These are phyloP conservation scores for Ogataea wickerhamii DNA, from an alignment of 805 yeast species.

Conservation along the genomic window DNA sequence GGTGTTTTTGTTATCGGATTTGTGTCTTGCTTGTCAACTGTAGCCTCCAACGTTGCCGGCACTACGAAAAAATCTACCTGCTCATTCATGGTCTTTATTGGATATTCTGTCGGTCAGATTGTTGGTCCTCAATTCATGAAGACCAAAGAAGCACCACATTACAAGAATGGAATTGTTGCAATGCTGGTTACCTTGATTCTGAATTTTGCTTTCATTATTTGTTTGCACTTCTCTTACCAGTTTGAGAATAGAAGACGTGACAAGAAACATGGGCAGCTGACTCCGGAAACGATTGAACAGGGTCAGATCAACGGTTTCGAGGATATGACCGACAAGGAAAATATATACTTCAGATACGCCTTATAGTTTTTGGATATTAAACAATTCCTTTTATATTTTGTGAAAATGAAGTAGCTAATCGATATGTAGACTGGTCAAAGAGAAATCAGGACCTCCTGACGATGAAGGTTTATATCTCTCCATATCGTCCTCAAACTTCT, in stretches of 20 bases:
- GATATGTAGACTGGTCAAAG: constrained; percentile 3
- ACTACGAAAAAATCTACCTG: constrained; percentile 52
- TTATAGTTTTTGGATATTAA: constrained; percentile 4
- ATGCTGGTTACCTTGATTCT: constrained; percentile 37
- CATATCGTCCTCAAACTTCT: constrained; percentile 15
- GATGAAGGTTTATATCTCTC: constrained; percentile 11
- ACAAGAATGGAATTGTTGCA: constrained; percentile 54
- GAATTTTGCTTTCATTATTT: constrained; percentile 17
- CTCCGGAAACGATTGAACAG: constrained; percentile 17
- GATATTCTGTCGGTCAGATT: constrained; percentile 52
- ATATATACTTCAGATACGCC: constrained; percentile 50
- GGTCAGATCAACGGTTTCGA: constrained; percentile 44
- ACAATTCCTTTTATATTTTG: not conserved
- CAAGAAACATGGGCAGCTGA: constrained; percentile 27
- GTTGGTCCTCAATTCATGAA: constrained; percentile 62
- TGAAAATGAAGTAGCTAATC: not conserved
- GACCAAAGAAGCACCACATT: constrained; percentile 46
- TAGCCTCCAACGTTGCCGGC: constrained; percentile 52
- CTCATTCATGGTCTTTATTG: constrained; percentile 51
- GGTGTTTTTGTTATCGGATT: constrained; percentile 16
- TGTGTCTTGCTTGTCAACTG: constrained; percentile 14
- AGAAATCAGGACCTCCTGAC: constrained; percentile 3
- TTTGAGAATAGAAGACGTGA: constrained; percentile 50
- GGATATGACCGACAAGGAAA: constrained; percentile 58
- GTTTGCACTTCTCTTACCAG: constrained; percentile 16